Base-by-base conservation (phyloP, 2,329 filamentous ascomycete genomes). In the Hymenoscyphus infarciens region DNA sequence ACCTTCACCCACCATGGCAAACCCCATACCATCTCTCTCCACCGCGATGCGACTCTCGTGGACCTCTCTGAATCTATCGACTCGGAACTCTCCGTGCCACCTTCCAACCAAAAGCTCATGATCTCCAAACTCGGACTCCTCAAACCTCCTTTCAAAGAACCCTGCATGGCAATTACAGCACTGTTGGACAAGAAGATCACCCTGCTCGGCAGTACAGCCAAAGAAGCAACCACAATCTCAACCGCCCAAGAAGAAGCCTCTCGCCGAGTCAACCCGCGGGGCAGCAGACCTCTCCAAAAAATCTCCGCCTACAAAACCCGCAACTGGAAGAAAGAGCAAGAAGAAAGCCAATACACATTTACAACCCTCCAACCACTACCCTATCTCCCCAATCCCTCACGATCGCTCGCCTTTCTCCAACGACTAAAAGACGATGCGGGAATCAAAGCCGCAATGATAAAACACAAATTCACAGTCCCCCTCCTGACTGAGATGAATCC, bases 401-500 rank as follows among this genome's bases (percentile, higher is more conserved):
- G 87, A 60, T 90, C 88, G 11, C 81, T 87, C 4, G 79, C 82
- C 0, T 91, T 94, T 69, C 83, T 99, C 1, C 81, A 89, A 73
- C 85, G 90, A 0, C 81, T 99, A 3, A 87, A 87, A 67, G 83
- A 88, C 64, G 95, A 99, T 74, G 87, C 91, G 0, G 95, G 95
- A 7, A 94, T 99, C 76, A 87, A 87, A 66, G 81, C 88, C 0
- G 83, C 87, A 0, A 99, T 99, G 95, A 81, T 83, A 16, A 87
- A 87, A 70, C 93, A 97, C 78, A 84, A 87, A 67, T 97, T 96
- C 79, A 85, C 83, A 22, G 95, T 99, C 0, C 88, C 88, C 0
- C 77, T 98, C 2, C 81, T 99, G 29, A 97, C 93, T 0, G 95
- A 99, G 77, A 98, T 99, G 94, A 90, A 99, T 70, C 95, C 95